phyloP scores from a whole-genome alignment of 129 eudicot species.

The Helianthus annuus region HanXRQr2.0-SUNRISE NC_035433.2:145093029-145093528 shows the following conservation, averaged over 20 bases:
- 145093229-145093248: not conserved
- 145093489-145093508: not conserved
- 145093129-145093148: constrained; percentile 20
- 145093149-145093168: not conserved
- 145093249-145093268: not conserved
- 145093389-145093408: constrained; percentile 15
- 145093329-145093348: constrained; percentile 3
- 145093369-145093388: constrained; percentile 21
- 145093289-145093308: not conserved
- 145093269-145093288: not conserved
- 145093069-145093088: constrained; percentile 83
- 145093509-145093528: not conserved
- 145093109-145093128: constrained; percentile 1
- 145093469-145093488: constrained; percentile 19
- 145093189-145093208: not conserved
- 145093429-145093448: not conserved
- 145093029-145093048: constrained; percentile 88
- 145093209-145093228: constrained; percentile 1
- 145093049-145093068: constrained; percentile 87
- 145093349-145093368: constrained; percentile 4
- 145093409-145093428: constrained; percentile 5
- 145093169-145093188: not conserved
- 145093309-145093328: constrained; percentile 5
- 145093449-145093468: constrained; percentile 16
- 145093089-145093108: constrained; percentile 79